Conservation (phyloP, 2,329 filamentous ascomycete genomes). For the Arthrinium puccinioides region DNA sequence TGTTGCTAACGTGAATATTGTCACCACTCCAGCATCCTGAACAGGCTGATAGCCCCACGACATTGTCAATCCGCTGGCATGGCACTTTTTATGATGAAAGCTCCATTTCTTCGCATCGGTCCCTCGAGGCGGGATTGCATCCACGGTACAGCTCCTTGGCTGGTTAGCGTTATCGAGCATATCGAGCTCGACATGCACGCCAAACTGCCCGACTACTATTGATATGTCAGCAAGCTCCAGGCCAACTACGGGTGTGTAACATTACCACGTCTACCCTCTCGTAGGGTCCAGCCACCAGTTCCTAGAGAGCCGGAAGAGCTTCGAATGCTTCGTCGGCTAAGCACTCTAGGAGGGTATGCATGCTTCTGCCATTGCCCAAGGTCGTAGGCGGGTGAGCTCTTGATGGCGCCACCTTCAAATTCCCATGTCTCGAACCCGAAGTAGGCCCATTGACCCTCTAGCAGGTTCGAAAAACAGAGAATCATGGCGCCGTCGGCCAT, state of each 20-base stretch:
- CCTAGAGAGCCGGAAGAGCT: neutral
- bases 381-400: neutral
- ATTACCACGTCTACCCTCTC: neutral
- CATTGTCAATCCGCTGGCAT: neutral
- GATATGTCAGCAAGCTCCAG: neutral
- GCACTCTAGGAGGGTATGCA: neutral
- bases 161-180: neutral
- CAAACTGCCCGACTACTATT: neutral
- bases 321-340: too few species aligned
- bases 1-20: neutral
- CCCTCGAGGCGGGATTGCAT: neutral
- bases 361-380: neutral
- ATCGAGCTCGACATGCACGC: neutral
- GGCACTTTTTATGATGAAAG: neutral
- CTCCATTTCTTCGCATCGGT: neutral
- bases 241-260: neutral
- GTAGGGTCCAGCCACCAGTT: neutral
- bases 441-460: neutral
- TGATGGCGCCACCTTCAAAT: neutral
- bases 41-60: neutral
- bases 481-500: neutral
- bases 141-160: neutral
- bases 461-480: neutral
- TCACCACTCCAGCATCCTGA: neutral
- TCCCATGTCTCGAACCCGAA: conserved; percentile 2